These are phyloP conservation scores for Penicillium fuscoglaucum DNA, from an alignment of 2,329 filamentous ascomycete genomes.

Conservation along the genomic window DNA sequence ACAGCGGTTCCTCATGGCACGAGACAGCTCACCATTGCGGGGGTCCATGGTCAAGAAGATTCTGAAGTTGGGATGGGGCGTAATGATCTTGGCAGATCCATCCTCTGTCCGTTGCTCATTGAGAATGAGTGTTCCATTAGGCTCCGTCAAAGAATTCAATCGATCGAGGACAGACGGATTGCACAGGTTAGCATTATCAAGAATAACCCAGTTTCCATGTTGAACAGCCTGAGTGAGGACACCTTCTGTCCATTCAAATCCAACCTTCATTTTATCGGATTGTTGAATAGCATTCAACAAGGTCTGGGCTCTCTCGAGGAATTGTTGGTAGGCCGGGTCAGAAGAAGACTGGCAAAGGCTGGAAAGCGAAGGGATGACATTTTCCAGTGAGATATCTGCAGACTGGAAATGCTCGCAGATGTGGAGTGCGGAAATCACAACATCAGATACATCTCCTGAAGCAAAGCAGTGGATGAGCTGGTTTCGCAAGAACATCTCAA, in stretches of 20 bases:
- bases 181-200: constrained; percentile 97
- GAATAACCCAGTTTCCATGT: constrained; percentile 84
- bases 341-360: constrained; percentile 45
- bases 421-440: constrained; percentile 30
- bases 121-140: constrained; percentile 80
- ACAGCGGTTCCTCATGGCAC: constrained; percentile 94
- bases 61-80: constrained; percentile 81
- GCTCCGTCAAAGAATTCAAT: constrained; percentile 90
- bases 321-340: constrained; percentile 49
- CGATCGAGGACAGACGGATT: constrained; percentile 92
- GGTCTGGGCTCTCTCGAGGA: constrained; percentile 52
- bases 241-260: constrained; percentile 96
- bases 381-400: constrained; percentile 32
- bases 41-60: constrained; percentile 94
- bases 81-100: constrained; percentile 76
- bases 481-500: constrained; percentile 55
- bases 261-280: constrained; percentile 64
- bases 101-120: constrained; percentile 87
- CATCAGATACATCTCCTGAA: constrained; percentile 21
- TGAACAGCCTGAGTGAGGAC: constrained; percentile 84
- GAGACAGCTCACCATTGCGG: constrained; percentile 85
- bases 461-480: constrained; percentile 36
- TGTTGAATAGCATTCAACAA: constrained; percentile 56
- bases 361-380: constrained; percentile 33
- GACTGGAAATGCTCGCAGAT: constrained; percentile 36